Base-by-base conservation (phyloP, 148 eudicot species). In the Fagopyrum homotropicum region DNA sequence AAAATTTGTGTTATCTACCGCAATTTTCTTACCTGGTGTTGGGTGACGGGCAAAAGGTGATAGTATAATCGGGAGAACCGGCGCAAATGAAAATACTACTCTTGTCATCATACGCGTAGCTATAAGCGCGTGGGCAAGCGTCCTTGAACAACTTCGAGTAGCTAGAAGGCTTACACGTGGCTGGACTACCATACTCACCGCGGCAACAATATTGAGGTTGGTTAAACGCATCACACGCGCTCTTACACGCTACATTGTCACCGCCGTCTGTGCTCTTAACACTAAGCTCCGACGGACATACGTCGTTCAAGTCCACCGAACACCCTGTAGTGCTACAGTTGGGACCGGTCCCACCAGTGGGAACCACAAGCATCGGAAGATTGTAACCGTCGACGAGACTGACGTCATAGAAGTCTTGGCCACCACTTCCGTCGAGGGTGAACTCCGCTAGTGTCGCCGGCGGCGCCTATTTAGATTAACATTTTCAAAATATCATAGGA, bases 371-470 rank as follows among this genome's bases (percentile, higher is more conserved):
- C 89, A 91, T 86, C 40, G 97, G 89, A 3, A 91, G 84, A 51
- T 91, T 91, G 79, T 91, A 91, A 26, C 97, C 97, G 77, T 91
- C 97, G 9, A 91, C 97, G 9, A 91, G 83, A 79, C 97, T 91
- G 22, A 91, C 93, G 50, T 91, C 97, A 60, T 73, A 91, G 81
- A 91, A 91, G 44, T 89, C 93, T 75, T 81, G 63, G 12, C 89
- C 91, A 9, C 75, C 81, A 44, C 56, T 75, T 10, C 89, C 91
- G 79, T 83, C 75, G 3, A 90, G 85, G 1, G 88, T 89, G 80
- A 90, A 87, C 75, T 90, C 96, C 0, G 89, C 90, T 1, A 90
- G 89, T 7, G 93, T 85, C 4, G 93, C 92, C 0, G 96, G 96
- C 1, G 96, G 86, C 12, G 78, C 45, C 1, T 35, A 35, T 35